These are phyloP conservation scores for Boletus holoroseus DNA, from an alignment of 1,284 basidiomycete species.

Conservation along the genomic window DNA sequence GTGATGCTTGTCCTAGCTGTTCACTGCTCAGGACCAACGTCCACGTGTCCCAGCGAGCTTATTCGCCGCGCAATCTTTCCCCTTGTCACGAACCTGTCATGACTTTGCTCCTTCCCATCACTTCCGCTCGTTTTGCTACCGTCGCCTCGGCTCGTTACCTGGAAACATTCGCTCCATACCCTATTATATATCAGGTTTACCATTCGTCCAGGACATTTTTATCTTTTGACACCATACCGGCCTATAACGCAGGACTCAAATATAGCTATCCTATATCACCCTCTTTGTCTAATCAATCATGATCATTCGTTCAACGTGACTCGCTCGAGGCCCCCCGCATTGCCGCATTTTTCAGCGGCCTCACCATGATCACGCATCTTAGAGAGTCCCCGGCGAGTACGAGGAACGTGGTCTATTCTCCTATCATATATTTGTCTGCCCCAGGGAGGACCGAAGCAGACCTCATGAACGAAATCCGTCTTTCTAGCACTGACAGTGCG, in stretches of 20 bases:
- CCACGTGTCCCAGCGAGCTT: background rate
- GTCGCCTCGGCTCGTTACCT: background rate
- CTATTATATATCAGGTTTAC: conserved; percentile 1
- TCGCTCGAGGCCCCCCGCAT: background rate
- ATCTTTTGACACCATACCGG: background rate
- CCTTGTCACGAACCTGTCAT: background rate
- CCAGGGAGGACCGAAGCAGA: background rate
- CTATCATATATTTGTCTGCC: background rate
- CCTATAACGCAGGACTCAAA: background rate
- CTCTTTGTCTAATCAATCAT: conserved; percentile 11
- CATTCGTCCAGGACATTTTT: background rate
- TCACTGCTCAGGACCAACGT: background rate
- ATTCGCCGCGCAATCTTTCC: background rate
- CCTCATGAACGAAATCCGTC: background rate
- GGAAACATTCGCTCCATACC: conserved; percentile 13
- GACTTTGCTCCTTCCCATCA: conserved; percentile 2
- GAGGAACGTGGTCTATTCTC: background rate
- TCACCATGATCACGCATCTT: background rate
- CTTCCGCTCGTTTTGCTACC: conserved; percentile 21
- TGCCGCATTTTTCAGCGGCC: background rate
- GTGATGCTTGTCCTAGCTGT: background rate
- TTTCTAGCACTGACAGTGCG: background rate
- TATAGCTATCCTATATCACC: conserved; percentile 10
- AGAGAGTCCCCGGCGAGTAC: background rate
- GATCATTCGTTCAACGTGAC: background rate